Evolutionary conservation across 768 basidiomycete species (phyloP), one percentile per base, ranked within the genome.

Genomic region (Exsudoporus frostii): DNA sequence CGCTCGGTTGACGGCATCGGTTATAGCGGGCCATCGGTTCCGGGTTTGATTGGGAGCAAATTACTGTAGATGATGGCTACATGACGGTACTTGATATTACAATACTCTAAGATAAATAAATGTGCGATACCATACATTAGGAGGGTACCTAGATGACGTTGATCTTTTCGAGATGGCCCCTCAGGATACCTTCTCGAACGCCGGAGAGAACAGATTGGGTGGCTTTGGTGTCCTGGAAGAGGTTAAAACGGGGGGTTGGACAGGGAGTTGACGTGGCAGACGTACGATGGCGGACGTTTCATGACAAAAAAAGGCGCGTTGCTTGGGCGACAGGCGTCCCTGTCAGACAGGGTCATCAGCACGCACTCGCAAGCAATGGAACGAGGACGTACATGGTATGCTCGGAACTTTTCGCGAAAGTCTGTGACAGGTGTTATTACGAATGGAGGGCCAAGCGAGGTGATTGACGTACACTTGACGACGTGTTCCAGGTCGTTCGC

Each of bases 211-310:
- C 72, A 4, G 64, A 63, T 29, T 73, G 68, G 0, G 75, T 76
- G 6, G 74, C 67, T 29, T 60, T 45, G 6, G 72, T 76, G 54
- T 76, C 74, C 75, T 76, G 29, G 11, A 17, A 20, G 19, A n/a
- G 19, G 19, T 51, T 41, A 50, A 44, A 19, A 32, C 15, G 15
- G 9, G n/a, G 15, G 9, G n/a, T 4, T 5, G 22, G n/a, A n/a
- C 13, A 24, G 5, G 4, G 30, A 25, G 13, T 25, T 10, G 15
- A 43, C 9, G 9, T 8, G 45, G 9, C 2, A 29, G 1, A 78
- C 84, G 47, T 61, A 86, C 86, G 41, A 87, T 81, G 5, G 86
- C 86, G 36, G 85, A 85, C 0, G 86, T 88, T 60, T 85, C 81
- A 59, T 88, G 81, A 56, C 80, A 83, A 58, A 85, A 80, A 61